Base-by-base conservation (phyloP, 2,329 filamentous ascomycete species). In the Truncatella angustata region DNA sequence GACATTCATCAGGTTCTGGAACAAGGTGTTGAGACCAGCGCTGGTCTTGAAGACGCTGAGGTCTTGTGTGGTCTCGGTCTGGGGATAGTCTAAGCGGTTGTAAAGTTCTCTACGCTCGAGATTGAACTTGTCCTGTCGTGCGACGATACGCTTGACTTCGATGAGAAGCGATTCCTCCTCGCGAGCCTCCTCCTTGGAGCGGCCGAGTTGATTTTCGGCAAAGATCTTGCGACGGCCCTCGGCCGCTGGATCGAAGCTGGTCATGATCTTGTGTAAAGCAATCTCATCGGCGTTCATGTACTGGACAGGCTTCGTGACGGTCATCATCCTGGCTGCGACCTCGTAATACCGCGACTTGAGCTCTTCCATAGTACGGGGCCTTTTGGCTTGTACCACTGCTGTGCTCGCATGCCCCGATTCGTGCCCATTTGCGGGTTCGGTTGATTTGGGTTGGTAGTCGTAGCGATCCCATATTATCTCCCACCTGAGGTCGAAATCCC, bases 401-500 rank as follows among this genome's bases (percentile, higher is more conserved):
- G 76, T 82, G 53, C 71, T 74, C 55, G 76, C 72, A 43, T 75
- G 71, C 16, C 76, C 72, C 16, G 65, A 70, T 2, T 73, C 73
- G 44, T 79, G 72, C 49, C 70, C 72, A 44, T 76, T 73, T 2
- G 32, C 56, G 16, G 47, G 34, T 7, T 55, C 23, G 4, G 20
- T 58, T 16, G 71, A 69, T 26, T 73, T 71, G 3, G 80, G 76
- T 4, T 67, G 72, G 67, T 83, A 96, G 50, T 96, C 90, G 72
- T 97, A 99, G 53, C 93, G 88, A 69, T 99, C 94, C 77, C 87
- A 90, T 54, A 99, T 90, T 14, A 97, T 70, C 3, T 93, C 81
- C 91, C 94, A 99, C 59, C 94, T 86, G 54, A 96, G 79, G 64
- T 96, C 91, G 65, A 86, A 96, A 43, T 92, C 87, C 52, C 80